A percentile compares a stretch with the other conserved stretches of the same genome.
These are phyloP conservation scores for Solanum pennellii DNA, from an alignment of 257 asterid species.

Conservation along the genomic window DNA sequence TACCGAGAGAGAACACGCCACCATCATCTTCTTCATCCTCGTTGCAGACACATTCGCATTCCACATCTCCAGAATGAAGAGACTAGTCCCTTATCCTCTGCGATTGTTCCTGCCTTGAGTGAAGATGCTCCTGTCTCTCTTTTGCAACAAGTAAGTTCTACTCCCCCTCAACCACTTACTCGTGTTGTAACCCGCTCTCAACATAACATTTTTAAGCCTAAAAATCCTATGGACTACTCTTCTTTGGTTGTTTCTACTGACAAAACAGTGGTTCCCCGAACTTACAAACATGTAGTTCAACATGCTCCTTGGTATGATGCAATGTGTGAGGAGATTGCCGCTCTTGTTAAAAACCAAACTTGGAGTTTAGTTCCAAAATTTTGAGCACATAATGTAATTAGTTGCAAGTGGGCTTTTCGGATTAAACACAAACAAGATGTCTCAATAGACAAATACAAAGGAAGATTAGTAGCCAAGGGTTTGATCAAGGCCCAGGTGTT, in stretches of 20 bases:
- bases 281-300: background rate
- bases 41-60: background rate
- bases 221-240: background rate
- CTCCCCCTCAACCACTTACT: background rate
- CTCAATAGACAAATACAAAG: background rate
- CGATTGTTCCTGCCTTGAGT: background rate
- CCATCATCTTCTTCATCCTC: background rate
- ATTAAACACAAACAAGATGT: background rate
- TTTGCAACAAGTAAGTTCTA: background rate
- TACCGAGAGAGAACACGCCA: background rate
- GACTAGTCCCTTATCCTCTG: background rate
- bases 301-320: background rate
- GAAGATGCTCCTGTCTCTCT: background rate
- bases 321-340: background rate
- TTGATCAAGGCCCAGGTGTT: background rate
- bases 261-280: background rate
- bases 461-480: background rate
- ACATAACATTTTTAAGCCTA: background rate
- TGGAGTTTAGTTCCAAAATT: background rate
- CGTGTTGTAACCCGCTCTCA: background rate
- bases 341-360: background rate
- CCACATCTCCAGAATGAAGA: background rate
- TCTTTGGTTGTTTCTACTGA: background rate
- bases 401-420: background rate
- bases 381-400: background rate